These are phyloP conservation scores for Paradendryphiella salina DNA, from an alignment of 2,329 filamentous ascomycete species.

Conservation along the genomic window DNA sequence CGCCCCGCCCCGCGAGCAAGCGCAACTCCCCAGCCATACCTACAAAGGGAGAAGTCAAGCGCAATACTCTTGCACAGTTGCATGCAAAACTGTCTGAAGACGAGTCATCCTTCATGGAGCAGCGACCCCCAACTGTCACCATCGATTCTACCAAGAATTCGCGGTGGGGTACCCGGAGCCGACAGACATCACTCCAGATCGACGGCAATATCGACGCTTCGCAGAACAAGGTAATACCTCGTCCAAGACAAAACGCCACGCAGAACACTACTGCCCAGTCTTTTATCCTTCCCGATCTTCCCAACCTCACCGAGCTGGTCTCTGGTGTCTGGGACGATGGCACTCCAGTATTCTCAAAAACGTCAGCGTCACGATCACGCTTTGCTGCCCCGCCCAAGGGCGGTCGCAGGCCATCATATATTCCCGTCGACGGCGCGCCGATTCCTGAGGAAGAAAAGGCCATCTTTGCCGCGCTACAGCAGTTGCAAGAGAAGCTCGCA, in stretches of 20 bases:
- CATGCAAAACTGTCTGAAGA: constrained; percentile 59
- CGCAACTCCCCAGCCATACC: constrained; percentile 41
- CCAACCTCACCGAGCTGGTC: constrained; percentile 64
- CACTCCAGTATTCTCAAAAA: constrained; percentile 60
- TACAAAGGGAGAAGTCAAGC: constrained; percentile 43
- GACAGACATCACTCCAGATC: constrained; percentile 49
- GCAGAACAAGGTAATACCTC: constrained; percentile 27
- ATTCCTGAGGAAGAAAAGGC: constrained; percentile 66
- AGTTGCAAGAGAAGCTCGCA: constrained; percentile 61
- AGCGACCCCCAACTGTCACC: constrained; percentile 53
- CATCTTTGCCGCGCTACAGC: constrained; percentile 62
- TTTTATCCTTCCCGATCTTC: constrained; percentile 63
- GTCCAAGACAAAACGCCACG: constrained; percentile 48
- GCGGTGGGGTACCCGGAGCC: constrained; percentile 56
- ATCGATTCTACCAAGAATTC: constrained; percentile 53
- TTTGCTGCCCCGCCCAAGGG: constrained; percentile 54
- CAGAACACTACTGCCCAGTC: constrained; percentile 60
- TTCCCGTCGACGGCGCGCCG: constrained; percentile 57
- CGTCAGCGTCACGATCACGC: constrained; percentile 56
- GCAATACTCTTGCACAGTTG: constrained; percentile 59
- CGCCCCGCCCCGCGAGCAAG: constrained; percentile 46
- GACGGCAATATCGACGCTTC: constrained; percentile 33
- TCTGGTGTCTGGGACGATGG: constrained; percentile 62
- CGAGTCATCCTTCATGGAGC: constrained; percentile 57
- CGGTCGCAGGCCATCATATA: constrained; percentile 44